These are phyloP conservation scores for Synchytrium microbalum DNA, from an alignment of 371 early-diverging fungal species.

Conservation along the genomic window DNA sequence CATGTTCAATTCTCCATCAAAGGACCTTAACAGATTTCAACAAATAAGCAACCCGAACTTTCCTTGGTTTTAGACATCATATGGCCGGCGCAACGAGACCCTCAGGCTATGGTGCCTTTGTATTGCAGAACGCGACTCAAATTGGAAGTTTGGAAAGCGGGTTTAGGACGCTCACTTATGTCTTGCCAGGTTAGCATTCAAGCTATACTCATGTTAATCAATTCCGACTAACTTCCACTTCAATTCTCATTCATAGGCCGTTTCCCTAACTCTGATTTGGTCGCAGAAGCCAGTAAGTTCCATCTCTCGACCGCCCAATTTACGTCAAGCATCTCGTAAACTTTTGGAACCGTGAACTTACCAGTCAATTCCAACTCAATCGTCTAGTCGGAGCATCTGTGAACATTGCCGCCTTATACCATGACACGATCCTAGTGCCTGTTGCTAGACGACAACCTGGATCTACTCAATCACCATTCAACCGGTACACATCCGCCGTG, in stretches of 20 bases:
- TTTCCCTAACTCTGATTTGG: constrained; percentile 87
- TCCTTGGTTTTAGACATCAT: no score
- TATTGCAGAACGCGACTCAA: constrained; percentile 78
- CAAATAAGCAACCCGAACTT: no score
- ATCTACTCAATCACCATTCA: constrained; percentile 57
- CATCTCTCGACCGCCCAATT: not conserved
- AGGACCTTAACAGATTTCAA: no score
- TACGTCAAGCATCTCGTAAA: no score
- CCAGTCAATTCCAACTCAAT: not conserved
- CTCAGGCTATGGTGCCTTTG: constrained; percentile 8
- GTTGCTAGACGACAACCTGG: constrained; percentile 42
- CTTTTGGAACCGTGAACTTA: not conserved
- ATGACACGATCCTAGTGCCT: constrained; percentile 71
- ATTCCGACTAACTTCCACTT: not conserved
- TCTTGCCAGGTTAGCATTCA: not conserved
- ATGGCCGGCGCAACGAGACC: not conserved
- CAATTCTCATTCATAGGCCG: constrained; percentile 51
- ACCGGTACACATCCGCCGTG: constrained; percentile 68
- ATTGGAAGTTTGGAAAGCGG: constrained; percentile 81
- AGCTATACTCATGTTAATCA: not conserved
- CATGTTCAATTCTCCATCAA: no score
- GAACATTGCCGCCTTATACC: constrained; percentile 75
- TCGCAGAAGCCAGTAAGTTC: constrained; percentile 76
- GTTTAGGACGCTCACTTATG: constrained; percentile 77
- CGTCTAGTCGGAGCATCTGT: constrained; percentile 66